Evolutionary conservation across 768 basidiomycete genomes (phyloP), one percentile per base, ranked within the genome.

Genomic region (Phlebiopsis gigantea): DNA sequence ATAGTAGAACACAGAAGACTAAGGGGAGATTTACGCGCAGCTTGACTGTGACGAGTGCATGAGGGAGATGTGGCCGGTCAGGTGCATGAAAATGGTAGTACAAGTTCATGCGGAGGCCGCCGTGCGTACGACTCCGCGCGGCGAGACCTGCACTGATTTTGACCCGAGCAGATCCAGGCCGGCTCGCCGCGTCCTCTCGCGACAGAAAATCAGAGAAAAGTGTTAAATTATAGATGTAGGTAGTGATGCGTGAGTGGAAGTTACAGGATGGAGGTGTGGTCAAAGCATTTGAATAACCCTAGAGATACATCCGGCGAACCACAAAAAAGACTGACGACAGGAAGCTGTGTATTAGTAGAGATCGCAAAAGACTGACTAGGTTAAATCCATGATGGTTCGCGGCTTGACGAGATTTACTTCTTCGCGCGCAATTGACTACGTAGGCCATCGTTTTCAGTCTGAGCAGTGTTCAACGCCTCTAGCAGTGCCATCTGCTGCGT

Each of bases 381-480:
- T 54, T 52, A 17, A 24, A 22, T 54, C 53, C 39, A 45, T 5
- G 41, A 42, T 7, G 21, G 46, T 5, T 44, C 14, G n/a, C n/a
- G n/a, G n/a, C n/a, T n/a, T 43, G 25, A 24, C 30, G 22, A 9
- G 12, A 22, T 47, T 26, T 47, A 61, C 42, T 61, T 61, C 57
- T 61, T 61, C 19, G 53, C 60, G 31, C 90, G 78, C 62, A 93
- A 63, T 69, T 93, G 91, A 29, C 83, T 81, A 44, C 87, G 79
- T 58, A 93, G 66, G 39, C 69, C 81, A 41, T 73, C 77, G 64
- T 93, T 93, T 72, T 93, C 90, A 55, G 80, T 85, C 73, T 93
- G 90, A 72, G 87, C 79, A 51, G 79, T 76, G 68, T 91, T 93
- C 63, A 96, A 77, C 73, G 96, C 93, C 65, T 97, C 93, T 43